Conservation (phyloP, 2,329 filamentous ascomycete species). For the Xylaria arbuscula region DNA sequence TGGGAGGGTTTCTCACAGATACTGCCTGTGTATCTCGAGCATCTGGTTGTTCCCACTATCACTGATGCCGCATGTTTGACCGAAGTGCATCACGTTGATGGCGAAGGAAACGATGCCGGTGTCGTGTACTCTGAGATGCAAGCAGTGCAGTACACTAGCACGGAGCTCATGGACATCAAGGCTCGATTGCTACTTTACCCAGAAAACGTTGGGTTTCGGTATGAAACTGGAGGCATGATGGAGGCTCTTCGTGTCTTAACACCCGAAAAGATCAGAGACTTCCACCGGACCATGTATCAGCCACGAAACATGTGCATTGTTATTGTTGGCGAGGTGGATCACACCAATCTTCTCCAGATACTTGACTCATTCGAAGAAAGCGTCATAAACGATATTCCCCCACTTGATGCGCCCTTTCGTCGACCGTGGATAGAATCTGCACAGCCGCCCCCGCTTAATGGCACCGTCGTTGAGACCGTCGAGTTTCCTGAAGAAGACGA, state of each 20-base stretch:
- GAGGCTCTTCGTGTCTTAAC: constrained; percentile 88
- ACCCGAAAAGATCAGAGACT: constrained; percentile 89
- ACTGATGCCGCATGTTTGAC: constrained; percentile 94
- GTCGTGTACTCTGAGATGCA: constrained; percentile 99
- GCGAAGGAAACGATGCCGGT: constrained; percentile 91
- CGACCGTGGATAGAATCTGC: constrained; percentile 92
- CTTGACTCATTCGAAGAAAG: constrained; percentile 89
- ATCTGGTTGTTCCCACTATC: constrained; percentile 88
- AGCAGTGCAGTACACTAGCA: constrained; percentile 84
- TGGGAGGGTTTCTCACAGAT: constrained; percentile 98
- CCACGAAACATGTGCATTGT: constrained; percentile 93
- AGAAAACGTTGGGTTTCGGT: constrained; percentile 89
- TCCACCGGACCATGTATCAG: constrained; percentile 97
- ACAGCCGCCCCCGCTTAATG: constrained; percentile 76
- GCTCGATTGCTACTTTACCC: constrained; percentile 86
- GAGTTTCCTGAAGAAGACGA: constrained; percentile 98
- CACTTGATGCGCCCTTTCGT: constrained; percentile 78
- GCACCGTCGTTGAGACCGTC: constrained; percentile 80
- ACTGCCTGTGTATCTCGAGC: constrained; percentile 93
- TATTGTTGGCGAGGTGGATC: constrained; percentile 91
- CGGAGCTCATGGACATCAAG: constrained; percentile 87
- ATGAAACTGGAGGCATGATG: constrained; percentile 98
- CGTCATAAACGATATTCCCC: constrained; percentile 84
- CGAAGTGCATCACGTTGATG: constrained; percentile 96
- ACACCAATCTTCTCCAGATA: constrained; percentile 80